phyloP scores from a whole-genome alignment of 371 early-diverging fungal species.

The Synchytrium microbalum region DNA sequence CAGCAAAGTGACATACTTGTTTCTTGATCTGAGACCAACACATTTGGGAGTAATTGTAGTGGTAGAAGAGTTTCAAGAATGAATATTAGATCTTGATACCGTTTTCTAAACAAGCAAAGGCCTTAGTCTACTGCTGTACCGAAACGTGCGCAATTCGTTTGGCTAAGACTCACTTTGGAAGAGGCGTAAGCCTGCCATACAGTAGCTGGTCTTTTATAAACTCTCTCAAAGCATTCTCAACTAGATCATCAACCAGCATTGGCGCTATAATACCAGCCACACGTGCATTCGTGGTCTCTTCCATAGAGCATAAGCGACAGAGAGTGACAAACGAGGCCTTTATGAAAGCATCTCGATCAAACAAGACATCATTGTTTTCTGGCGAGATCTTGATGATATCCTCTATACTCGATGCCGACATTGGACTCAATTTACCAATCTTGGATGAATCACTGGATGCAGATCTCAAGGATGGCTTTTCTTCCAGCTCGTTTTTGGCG shows the following conservation, averaged over 20 bases:
- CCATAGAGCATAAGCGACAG: conserved; percentile 52
- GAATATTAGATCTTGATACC: neutral
- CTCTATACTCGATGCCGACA: conserved; percentile 2
- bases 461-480: neutral
- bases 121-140: neutral
- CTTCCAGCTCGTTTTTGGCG: neutral
- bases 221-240: neutral
- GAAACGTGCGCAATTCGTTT: conserved; percentile 11
- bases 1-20: neutral
- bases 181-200: neutral
- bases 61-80: neutral
- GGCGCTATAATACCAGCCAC: neutral
- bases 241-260: neutral
- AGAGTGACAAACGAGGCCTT: conserved; percentile 56
- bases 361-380: conserved; percentile 50
- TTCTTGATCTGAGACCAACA: neutral
- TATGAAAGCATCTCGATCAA: conserved; percentile 63
- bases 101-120: neutral
- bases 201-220: neutral
- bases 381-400: conserved; percentile 33
- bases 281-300: conserved; percentile 37
- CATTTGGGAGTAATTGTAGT: neutral
- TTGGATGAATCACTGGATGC: conserved; percentile 21
- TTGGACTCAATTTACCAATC: conserved; percentile 12
- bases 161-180: conserved; percentile 1